Evolutionary conservation across 208 protist genomes (phyloP).

Genomic region (Histomonas meleagridis): DNA sequence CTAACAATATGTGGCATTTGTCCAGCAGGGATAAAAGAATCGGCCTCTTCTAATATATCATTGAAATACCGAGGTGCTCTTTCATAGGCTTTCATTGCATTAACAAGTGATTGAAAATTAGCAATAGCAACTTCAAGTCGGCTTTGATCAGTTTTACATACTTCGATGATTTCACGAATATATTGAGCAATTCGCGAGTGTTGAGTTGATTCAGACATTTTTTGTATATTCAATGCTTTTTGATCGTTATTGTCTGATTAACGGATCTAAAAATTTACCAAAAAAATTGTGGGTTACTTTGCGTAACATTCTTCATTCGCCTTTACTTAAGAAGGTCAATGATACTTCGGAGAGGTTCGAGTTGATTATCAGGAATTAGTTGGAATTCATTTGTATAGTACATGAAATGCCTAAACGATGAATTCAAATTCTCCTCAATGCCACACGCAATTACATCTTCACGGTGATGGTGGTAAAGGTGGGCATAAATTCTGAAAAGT

Average conservation of each 20-base stretch:
- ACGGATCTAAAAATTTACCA: too few relatives aligned
- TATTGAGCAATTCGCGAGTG: not conserved
- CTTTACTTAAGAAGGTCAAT: too few relatives aligned
- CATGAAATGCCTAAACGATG: constrained; percentile 29
- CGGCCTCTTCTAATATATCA: not conserved
- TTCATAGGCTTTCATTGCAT: not conserved
- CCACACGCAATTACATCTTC: constrained; percentile 73
- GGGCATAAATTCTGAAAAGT: constrained; percentile 92
- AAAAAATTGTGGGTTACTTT: too few relatives aligned
- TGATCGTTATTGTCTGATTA: too few relatives aligned
- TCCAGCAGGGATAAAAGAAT: not conserved
- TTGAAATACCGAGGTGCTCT: not conserved
- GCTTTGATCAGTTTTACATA: not conserved
- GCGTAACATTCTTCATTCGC: too few relatives aligned
- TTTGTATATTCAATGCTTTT: too few relatives aligned
- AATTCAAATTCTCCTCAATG: constrained; percentile 74
- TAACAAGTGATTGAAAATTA: not conserved
- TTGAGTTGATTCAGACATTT: not conserved
- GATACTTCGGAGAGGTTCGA: not conserved
- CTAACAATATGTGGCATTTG: not conserved
- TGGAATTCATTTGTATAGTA: not conserved
- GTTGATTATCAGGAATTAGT: not conserved
- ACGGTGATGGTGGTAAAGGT: constrained; percentile 95
- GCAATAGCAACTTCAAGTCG: not conserved
- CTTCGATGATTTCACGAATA: not conserved